These are phyloP conservation scores for Dendryphion nanum DNA, from an alignment of 2,329 filamentous ascomycete genomes.

Conservation along the genomic window DNA sequence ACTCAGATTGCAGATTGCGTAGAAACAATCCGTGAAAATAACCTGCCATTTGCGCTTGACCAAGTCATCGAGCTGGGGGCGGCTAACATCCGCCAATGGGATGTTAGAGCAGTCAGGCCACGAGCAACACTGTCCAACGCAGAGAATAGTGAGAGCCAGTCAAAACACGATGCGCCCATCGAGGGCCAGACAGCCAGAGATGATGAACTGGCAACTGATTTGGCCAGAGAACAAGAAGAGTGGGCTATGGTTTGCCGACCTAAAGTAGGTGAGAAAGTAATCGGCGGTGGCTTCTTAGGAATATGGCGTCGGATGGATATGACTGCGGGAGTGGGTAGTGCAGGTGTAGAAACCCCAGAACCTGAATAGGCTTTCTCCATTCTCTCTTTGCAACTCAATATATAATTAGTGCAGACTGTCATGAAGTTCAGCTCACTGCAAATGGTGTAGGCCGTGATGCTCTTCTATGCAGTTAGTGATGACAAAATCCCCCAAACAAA, in stretches of 20 bases:
- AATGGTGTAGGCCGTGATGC: too few species aligned
- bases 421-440: too few species aligned
- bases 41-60: conserved; percentile 58
- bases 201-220: conserved; percentile 23
- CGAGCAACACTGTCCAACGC: conserved; percentile 28
- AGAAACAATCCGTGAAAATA: conserved; percentile 51
- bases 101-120: conserved; percentile 54
- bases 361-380: too few species aligned
- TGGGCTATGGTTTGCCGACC: conserved; percentile 40
- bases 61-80: conserved; percentile 59
- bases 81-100: conserved; percentile 62
- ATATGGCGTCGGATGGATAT: conserved; percentile 39
- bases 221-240: conserved; percentile 25
- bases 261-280: conserved; percentile 33
- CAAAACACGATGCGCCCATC: conserved; percentile 13
- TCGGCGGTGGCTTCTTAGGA: conserved; percentile 38
- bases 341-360: too few species aligned
- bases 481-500: too few species aligned
- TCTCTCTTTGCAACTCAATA: too few species aligned
- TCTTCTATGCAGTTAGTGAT: too few species aligned
- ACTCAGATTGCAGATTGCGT: conserved; percentile 72
- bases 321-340: too few species aligned
- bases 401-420: too few species aligned
- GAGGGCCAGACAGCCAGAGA: conserved; percentile 25
- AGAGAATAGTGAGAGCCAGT: conserved; percentile 12